phyloP scores from a whole-genome alignment of 2,329 filamentous ascomycete genomes.

The Amauroascus verrucosus region DNA sequence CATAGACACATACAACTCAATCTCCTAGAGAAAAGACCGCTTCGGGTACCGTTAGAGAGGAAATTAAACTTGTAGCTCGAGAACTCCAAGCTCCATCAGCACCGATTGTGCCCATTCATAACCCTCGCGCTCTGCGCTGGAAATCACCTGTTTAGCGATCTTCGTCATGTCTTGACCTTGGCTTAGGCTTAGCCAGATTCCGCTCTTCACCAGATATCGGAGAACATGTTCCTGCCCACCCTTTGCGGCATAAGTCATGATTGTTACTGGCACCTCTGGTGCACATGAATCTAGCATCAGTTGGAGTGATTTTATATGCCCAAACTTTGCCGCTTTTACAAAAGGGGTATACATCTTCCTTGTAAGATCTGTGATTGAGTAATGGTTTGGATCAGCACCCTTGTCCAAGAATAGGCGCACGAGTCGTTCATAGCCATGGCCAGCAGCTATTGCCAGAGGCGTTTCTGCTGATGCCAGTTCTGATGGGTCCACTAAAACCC shows the following conservation, averaged over 20 bases:
- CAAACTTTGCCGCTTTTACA: background rate
- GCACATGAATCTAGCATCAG: background rate
- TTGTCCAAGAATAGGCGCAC: slow-evolving; percentile 4
- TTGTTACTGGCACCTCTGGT: background rate
- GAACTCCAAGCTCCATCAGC: background rate
- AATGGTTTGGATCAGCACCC: slow-evolving; percentile 7
- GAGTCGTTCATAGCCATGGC: slow-evolving; percentile 2
- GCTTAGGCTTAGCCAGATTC: background rate
- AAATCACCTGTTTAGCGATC: too few species aligned
- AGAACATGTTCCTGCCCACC: slow-evolving; percentile 8
- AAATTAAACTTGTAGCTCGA: too few species aligned
- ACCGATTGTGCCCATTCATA: background rate
- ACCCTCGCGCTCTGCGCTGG: background rate
- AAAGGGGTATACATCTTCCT: background rate
- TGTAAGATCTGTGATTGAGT: background rate
- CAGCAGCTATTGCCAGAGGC: slow-evolving; percentile 1
- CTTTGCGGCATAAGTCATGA: background rate
- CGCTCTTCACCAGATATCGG: background rate
- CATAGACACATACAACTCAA: too few species aligned
- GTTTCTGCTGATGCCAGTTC: background rate
- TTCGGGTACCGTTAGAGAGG: too few species aligned
- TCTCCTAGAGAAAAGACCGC: too few species aligned
- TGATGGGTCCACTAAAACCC: background rate
- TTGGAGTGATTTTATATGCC: background rate
- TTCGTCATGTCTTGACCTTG: background rate